These are phyloP conservation scores for Torulaspora franciscae DNA, from an alignment of 805 yeast genomes.

Conservation along the genomic window DNA sequence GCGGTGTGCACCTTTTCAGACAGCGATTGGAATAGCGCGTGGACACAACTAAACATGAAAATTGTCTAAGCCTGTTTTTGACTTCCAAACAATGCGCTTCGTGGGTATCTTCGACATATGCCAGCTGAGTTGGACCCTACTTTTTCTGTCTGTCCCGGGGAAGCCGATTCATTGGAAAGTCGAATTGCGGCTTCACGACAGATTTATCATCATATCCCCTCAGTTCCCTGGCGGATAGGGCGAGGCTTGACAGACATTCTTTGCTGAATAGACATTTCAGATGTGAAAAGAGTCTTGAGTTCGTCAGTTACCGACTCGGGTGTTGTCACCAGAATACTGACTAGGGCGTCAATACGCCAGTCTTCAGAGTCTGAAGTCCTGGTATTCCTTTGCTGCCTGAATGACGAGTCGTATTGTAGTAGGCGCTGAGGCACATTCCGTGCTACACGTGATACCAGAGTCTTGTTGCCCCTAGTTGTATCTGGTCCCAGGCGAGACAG, in stretches of 20 bases:
- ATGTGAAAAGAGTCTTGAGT: conserved; percentile 48
- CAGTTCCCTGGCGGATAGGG: conserved; percentile 69
- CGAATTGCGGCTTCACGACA: conserved; percentile 37
- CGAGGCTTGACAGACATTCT: conserved; percentile 64
- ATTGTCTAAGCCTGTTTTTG: too few relatives aligned
- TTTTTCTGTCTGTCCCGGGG: conserved; percentile 28
- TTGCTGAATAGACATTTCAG: conserved; percentile 79
- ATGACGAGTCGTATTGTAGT: too few relatives aligned
- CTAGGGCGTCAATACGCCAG: conserved; percentile 57
- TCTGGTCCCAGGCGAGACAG: too few relatives aligned
- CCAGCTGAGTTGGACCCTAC: neutral
- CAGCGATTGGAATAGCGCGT: too few relatives aligned
- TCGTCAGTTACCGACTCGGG: conserved; percentile 42
- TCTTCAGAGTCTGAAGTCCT: conserved; percentile 61
- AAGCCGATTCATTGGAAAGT: conserved; percentile 35
- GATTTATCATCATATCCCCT: conserved; percentile 52
- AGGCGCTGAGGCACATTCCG: too few relatives aligned
- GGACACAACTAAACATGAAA: too few relatives aligned
- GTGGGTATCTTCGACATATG: neutral
- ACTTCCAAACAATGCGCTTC: conserved; percentile 29
- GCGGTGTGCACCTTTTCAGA: too few relatives aligned
- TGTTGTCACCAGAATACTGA: conserved; percentile 55
- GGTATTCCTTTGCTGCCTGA: too few relatives aligned
- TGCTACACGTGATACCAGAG: too few relatives aligned
- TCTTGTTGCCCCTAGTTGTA: too few relatives aligned